Evolutionary conservation across 306 rosid genomes (phyloP).

Genomic region (Aeschynomene evenia): DNA sequence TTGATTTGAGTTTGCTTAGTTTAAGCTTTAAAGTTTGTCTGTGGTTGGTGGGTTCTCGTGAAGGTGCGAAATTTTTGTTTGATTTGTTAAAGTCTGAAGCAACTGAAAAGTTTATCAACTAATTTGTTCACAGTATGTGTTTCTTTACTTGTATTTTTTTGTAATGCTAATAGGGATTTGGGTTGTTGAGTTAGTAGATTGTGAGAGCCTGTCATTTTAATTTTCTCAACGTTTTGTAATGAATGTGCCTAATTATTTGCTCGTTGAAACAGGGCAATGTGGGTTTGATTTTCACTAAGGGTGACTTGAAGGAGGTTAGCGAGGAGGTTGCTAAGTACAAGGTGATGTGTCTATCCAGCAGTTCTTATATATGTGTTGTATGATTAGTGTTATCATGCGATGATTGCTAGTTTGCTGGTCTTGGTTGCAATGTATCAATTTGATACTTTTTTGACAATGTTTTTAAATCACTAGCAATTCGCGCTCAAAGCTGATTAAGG

Average conservation of each 20-base stretch:
- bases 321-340: constrained; percentile 96
- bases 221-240: not conserved
- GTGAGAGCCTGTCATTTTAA: not conserved
- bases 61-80: no score
- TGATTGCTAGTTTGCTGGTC: not conserved
- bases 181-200: no score
- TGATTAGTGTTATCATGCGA: not conserved
- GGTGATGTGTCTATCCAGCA: constrained; percentile 30
- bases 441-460: no score
- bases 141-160: no score
- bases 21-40: no score
- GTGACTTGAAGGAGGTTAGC: constrained; percentile 91
- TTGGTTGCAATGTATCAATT: not conserved
- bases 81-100: not conserved
- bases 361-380: not conserved
- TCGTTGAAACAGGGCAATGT: constrained; percentile 63
- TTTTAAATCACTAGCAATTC: not conserved
- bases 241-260: not conserved
- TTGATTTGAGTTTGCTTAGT: not conserved
- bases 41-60: no score
- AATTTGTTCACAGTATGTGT: no score
- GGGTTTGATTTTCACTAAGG: constrained; percentile 86
- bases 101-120: no score
- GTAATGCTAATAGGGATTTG: no score
- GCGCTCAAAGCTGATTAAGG: no score